Base-by-base conservation (phyloP, 2,329 filamentous ascomycete genomes). In the Elsinoe australis region DNA sequence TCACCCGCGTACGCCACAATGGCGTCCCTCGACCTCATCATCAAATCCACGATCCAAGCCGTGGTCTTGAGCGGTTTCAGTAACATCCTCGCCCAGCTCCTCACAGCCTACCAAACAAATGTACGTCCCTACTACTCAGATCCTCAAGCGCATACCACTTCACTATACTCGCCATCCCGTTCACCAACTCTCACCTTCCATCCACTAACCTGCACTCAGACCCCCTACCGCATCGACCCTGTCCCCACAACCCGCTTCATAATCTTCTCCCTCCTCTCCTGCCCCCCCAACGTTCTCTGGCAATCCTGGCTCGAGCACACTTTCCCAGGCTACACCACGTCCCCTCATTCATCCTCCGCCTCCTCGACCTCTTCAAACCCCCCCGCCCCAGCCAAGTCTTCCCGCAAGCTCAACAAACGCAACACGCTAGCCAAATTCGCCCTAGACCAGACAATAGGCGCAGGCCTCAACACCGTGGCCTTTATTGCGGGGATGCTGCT, bases 221-320 rank as follows among this genome's bases (percentile, higher is more conserved):
- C 66, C 46, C 66, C 78, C 8, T 74, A 85, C 46, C 64, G 69
- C 18, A 69, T 94, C 56, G 78, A 88, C 65, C 74, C 75, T 66
- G 67, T 75, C 4, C 79, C 83, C 3, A 72, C 94, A 34, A 68
- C 88, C 56, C 85, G 88, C 61, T 95, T 94, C 65, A 68, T 85
- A 45, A 60, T 87, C 47, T 94, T 83, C 70, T 78, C 82, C 54
- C 61, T 85, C 26, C 61, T 94, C 51, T 82, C 75, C 64, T 83
- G 82, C 32, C 87, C 88, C 2, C 85, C 85, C 35, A 95, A 95
- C 67, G 86, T 87, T 61, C 62, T 86, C 58, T 95, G 87, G 88
- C 88, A 94, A 72, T 75, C 79, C 32, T 85, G 76, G 60, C 74
- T 95, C 46, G 88, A 95, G 66, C 69, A 75, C 4, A 67, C 71